Evolutionary conservation across 345 rosid species (phyloP), one percentile per base, ranked within the genome.

Genomic region (Anacardium occidentale): DNA sequence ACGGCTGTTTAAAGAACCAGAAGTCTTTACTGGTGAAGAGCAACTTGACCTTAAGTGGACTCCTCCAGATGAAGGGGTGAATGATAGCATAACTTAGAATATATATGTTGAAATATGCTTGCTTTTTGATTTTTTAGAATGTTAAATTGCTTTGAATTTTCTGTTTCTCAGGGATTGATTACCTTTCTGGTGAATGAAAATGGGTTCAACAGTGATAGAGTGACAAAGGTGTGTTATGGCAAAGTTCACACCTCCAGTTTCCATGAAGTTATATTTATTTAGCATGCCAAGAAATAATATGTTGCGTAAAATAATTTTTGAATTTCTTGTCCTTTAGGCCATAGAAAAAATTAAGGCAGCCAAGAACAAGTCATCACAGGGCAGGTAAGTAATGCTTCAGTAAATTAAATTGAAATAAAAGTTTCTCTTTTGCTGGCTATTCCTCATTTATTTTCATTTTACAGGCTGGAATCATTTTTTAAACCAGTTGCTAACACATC

Each of bases 291-390:
- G 13, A 37, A 50, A 47, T 64, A 45, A 45, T 4, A 37, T 47
- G 17, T 45, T 17, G 11, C 62, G 0, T 45, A 3, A 52, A 42
- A 25, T 69, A 22, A 20, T 63, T 47, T 59, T 68, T 50, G 51
- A 45, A 55, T 48, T 78, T 55, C 78, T 68, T 69, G 66, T 70
- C 29, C 61, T 52, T 58, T 78, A 92, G 97, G 94, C 96, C 4
- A 76, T 88, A 70, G 97, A 95, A 83, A 95, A 95, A 76, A 87
- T 95, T 45, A 95, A 92, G 80, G 80, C 87, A 26, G 97, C 99
- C 24, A 95, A 91, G 89, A 89, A 91, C 82, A 95, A 91, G 86
- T 86, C 91, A 73, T 81, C 97, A n/a, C 98, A 95, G 86, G 99
- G 96, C 67, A 83, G 92, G 99, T 95, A 70, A 76, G 89, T 67